These are phyloP conservation scores for Penicillium digitatum DNA, from an alignment of 2,329 filamentous ascomycete genomes.

Conservation along the genomic window DNA sequence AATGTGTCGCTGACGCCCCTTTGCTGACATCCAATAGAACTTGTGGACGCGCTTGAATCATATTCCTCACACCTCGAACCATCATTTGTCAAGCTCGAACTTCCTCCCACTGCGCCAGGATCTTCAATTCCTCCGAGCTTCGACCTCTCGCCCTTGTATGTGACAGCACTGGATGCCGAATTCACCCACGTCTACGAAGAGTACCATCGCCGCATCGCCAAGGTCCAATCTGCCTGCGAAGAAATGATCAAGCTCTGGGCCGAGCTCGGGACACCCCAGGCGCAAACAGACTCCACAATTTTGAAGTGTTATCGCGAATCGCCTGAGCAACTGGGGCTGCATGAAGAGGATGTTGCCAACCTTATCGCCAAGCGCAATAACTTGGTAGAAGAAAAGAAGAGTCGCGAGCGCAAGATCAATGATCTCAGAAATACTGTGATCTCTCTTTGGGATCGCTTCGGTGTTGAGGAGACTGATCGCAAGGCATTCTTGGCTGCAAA, in stretches of 20 bases:
- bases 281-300: slow-evolving; percentile 81
- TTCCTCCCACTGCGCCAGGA: slow-evolving; percentile 77
- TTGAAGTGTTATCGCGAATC: slow-evolving; percentile 85
- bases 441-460: slow-evolving; percentile 80
- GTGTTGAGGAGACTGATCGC: slow-evolving; percentile 74
- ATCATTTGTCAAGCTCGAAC: slow-evolving; percentile 76
- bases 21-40: slow-evolving; percentile 57
- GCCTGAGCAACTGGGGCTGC: slow-evolving; percentile 89
- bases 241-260: slow-evolving; percentile 94
- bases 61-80: slow-evolving; percentile 94
- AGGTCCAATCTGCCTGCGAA: slow-evolving; percentile 70
- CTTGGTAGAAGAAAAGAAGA: slow-evolving; percentile 81
- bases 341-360: slow-evolving; percentile 75
- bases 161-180: slow-evolving; percentile 79
- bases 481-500: slow-evolving; percentile 83
- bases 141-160: slow-evolving; percentile 86
- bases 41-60: slow-evolving; percentile 87
- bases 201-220: slow-evolving; percentile 76
- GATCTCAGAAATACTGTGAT: slow-evolving; percentile 78
- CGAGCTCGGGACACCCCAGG: slow-evolving; percentile 88
- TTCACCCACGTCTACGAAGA: slow-evolving; percentile 96
- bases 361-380: slow-evolving; percentile 74
- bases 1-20: neutral
- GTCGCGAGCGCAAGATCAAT: slow-evolving; percentile 70
- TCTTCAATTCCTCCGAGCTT: slow-evolving; percentile 76